A percentile compares a stretch with the other conserved stretches of the same genome.
Evolutionary conservation across 2,329 filamentous ascomycete species (phyloP).

Genomic region (Immersiporthe knoxdaviesiana): DNA sequence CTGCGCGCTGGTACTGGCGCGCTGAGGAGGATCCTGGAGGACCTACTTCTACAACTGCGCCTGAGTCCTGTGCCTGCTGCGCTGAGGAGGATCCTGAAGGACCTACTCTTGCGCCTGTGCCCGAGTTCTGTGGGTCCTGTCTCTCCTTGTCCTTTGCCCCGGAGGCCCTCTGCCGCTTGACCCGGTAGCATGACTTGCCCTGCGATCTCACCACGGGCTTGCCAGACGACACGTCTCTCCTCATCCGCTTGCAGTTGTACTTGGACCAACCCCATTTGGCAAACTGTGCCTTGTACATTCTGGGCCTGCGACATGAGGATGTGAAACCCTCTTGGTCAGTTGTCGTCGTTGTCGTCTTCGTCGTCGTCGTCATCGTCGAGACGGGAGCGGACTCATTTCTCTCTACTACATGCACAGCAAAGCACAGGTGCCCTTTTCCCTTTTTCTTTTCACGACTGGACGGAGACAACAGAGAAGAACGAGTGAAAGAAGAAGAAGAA

Average conservation of each 20-base stretch:
- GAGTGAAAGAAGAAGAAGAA: not conserved
- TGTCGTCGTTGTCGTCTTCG: not conserved
- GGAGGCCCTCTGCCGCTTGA: constrained; percentile 20
- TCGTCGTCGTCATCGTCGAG: not conserved
- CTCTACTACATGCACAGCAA: not conserved
- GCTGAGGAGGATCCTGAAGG: not conserved
- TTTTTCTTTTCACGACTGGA: not conserved
- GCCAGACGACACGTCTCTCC: constrained; percentile 28
- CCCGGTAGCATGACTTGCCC: constrained; percentile 31
- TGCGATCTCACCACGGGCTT: constrained; percentile 29
- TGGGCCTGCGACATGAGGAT: constrained; percentile 13
- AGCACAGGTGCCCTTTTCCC: not conserved
- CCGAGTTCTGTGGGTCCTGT: not conserved
- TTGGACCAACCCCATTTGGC: constrained; percentile 31
- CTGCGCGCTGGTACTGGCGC: not conserved
- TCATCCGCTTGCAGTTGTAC: constrained; percentile 31
- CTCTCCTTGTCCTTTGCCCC: not conserved
- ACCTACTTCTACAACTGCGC: not conserved
- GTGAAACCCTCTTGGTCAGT: not conserved
- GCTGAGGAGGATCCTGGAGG: not conserved
- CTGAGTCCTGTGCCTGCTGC: not conserved
- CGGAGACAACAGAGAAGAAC: not conserved
- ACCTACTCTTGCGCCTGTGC: not conserved
- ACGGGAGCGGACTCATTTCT: not conserved
- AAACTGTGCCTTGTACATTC: constrained; percentile 33